These are phyloP conservation scores for Coemansia sp. DNA, from an alignment of 192 early-diverging fungal species.

Conservation along the genomic window DNA sequence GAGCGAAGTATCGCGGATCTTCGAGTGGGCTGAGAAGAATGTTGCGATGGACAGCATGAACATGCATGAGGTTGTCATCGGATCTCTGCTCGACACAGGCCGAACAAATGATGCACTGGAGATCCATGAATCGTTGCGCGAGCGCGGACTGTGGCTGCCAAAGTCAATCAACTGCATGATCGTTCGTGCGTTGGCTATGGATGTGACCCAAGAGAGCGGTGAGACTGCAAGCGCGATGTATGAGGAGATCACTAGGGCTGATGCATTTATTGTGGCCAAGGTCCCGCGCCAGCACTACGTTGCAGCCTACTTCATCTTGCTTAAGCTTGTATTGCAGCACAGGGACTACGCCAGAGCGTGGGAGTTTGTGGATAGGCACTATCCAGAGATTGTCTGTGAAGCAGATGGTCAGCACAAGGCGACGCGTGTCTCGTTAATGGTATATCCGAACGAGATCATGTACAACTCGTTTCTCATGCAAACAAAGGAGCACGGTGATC, in stretches of 20 bases:
- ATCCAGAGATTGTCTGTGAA: slow-evolving; percentile 6
- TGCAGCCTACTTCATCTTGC: slow-evolving; percentile 16
- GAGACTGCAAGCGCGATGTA: no score
- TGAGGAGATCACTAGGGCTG: not conserved
- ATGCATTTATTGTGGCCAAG: slow-evolving; percentile 14
- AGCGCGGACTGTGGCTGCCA: slow-evolving; percentile 25
- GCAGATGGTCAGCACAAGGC: no score
- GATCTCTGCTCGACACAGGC: slow-evolving; percentile 13
- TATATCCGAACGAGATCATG: slow-evolving; percentile 36
- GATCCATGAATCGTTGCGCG: slow-evolving; percentile 21
- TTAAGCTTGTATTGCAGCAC: slow-evolving; percentile 17
- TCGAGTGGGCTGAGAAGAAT: slow-evolving; percentile 21
- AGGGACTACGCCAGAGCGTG: slow-evolving; percentile 18
- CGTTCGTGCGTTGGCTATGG: slow-evolving; percentile 8
- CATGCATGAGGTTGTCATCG: slow-evolving; percentile 20
- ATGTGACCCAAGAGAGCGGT: no score
- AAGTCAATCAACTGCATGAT: slow-evolving; percentile 46
- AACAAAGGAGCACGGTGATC: slow-evolving; percentile 15
- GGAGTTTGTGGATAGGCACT: slow-evolving; percentile 21
- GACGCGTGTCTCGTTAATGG: not conserved
- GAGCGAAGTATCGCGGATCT: slow-evolving; percentile 4
- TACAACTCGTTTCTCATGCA: slow-evolving; percentile 23
- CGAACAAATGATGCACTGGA: slow-evolving; percentile 26
- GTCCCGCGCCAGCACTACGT: slow-evolving; percentile 36
- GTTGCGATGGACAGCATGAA: slow-evolving; percentile 16